Conservation (phyloP, 495 filamentous ascomycete species). For the Lophiostoma macrostomum region DNA sequence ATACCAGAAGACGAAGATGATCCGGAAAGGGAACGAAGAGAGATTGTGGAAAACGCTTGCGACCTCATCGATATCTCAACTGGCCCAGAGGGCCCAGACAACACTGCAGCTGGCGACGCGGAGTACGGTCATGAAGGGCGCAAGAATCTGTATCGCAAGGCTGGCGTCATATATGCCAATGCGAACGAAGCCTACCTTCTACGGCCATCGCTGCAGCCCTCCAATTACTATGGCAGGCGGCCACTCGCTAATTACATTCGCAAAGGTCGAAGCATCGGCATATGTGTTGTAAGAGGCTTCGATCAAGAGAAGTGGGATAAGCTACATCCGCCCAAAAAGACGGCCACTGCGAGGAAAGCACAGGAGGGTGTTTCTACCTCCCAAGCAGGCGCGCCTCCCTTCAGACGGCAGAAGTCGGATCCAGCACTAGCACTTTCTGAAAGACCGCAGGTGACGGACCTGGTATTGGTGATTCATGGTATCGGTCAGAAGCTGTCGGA, state of each 20-base stretch:
- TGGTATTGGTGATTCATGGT: slow-evolving; percentile 88
- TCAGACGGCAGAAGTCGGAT: slow-evolving; percentile 36
- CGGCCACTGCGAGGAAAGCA: slow-evolving; percentile 47
- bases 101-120: slow-evolving; percentile 40
- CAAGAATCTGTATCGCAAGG: slow-evolving; percentile 54
- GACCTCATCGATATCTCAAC: slow-evolving; percentile 44
- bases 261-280: slow-evolving; percentile 76
- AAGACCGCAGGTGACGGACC: slow-evolving; percentile 73
- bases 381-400: slow-evolving; percentile 36
- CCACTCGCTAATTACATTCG: slow-evolving; percentile 77
- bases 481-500: slow-evolving; percentile 98
- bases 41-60: slow-evolving; percentile 37
- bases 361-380: slow-evolving; percentile 45
- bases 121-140: slow-evolving; percentile 39
- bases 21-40: slow-evolving; percentile 38
- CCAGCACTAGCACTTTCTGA: slow-evolving; percentile 53
- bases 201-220: slow-evolving; percentile 74
- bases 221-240: slow-evolving; percentile 69
- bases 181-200: slow-evolving; percentile 71
- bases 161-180: slow-evolving; percentile 81
- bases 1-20: slow-evolving; percentile 27
- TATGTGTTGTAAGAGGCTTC: slow-evolving; percentile 85
- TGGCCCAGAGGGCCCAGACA: slow-evolving; percentile 40
- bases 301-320: slow-evolving; percentile 71
- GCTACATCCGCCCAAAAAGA: slow-evolving; percentile 62